Base-by-base conservation (phyloP, 163 green algal species). In the Coccomyxa subellipsoidea region DNA sequence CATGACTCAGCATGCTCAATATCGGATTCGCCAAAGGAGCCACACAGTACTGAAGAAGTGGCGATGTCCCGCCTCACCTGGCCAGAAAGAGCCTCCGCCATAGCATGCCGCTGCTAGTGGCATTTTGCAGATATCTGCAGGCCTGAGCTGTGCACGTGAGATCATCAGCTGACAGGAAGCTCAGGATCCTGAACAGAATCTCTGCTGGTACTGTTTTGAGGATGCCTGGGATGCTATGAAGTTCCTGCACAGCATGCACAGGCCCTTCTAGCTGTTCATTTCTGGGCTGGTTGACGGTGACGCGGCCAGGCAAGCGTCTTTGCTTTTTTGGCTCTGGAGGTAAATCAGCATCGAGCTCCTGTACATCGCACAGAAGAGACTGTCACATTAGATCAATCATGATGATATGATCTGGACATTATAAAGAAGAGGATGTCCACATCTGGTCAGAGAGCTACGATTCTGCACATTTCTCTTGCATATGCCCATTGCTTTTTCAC, bases 11-110 rank as follows among this genome's bases (percentile, higher is more conserved):
- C 47, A 27, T 18, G 21, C 23, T 7, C 23, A 1, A 59, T 6
- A 18, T 59, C 0, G 21, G 47, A 59, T 59, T 18, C n/a, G n/a
- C n/a, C n/a, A n/a, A n/a, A n/a, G n/a, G n/a, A n/a, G n/a, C n/a
- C n/a, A n/a, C n/a, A n/a, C n/a, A n/a, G n/a, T 59, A 59, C 15
- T 12, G 15, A 59, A 2, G 47, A 59, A 59, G 6, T 35, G 8
- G 27, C 66, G 27, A 73, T 1, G 59, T 31, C 38, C 37, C 77
- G 85, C 69, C 81, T 82, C 77, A 87, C 69, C 81, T 82, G 9
- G 71, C 37, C 27, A 54, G 39, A 36, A 84, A 90, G n/a, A 90
- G 81, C 0, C 84, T 69, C 23, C 80, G 54, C 86, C 86, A 90
- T 2, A 86, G 71, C 40, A 79, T 34, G 31, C 81, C 37, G 69